A percentile compares a stretch with the other conserved stretches of the same genome.
Evolutionary conservation across 108 stramenopile species (phyloP).

Genomic region (Cyclostephanos tholiformis): DNA sequence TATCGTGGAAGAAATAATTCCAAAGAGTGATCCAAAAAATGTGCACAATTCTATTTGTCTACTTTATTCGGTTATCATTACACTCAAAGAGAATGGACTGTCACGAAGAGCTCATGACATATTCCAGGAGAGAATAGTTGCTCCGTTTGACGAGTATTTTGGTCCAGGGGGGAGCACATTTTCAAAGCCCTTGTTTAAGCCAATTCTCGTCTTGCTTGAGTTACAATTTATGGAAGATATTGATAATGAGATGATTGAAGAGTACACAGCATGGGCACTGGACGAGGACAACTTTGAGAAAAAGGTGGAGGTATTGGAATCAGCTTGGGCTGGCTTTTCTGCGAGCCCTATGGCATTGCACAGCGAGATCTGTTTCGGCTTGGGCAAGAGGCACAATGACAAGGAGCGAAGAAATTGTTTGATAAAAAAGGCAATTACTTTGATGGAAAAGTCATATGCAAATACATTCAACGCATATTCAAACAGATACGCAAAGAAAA

Average conservation of each 20-base stretch:
- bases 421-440: constrained; percentile 20
- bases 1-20: constrained; percentile 55
- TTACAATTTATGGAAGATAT: constrained; percentile 36
- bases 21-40: constrained; percentile 60
- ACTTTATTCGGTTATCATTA: constrained; percentile 53
- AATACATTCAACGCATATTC: constrained; percentile 19
- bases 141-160: constrained; percentile 53
- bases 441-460: constrained; percentile 29
- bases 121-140: constrained; percentile 46
- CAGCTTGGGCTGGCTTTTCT: constrained; percentile 32
- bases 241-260: constrained; percentile 41
- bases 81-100: constrained; percentile 58
- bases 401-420: constrained; percentile 12
- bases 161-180: constrained; percentile 51
- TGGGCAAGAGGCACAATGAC: constrained; percentile 33
- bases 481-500: constrained; percentile 33
- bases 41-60: constrained; percentile 61
- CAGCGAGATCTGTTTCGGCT: constrained; percentile 35
- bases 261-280: constrained; percentile 59
- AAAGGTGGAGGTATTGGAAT: constrained; percentile 18
- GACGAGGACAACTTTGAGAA: constrained; percentile 45
- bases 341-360: constrained; percentile 34
- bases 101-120: constrained; percentile 46
- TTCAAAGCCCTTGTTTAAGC: constrained; percentile 55
- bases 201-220: constrained; percentile 59